Base-by-base conservation (phyloP, 768 basidiomycete species). In the Rhizopogon roseolus region DNA sequence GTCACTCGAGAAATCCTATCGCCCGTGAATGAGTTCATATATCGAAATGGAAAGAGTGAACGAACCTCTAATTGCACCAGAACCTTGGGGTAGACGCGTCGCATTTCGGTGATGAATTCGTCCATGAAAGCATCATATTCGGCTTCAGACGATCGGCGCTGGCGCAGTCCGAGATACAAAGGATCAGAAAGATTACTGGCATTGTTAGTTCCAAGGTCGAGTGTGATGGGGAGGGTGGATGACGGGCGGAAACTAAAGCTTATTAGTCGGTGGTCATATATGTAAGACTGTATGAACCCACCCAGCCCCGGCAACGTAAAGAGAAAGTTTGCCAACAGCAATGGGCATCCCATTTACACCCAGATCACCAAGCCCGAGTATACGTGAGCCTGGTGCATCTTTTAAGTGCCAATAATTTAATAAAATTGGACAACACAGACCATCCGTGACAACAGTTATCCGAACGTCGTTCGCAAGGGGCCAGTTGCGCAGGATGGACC, bases 361-460 rank as follows among this genome's bases (percentile, higher is more conserved):
- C 41, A 90, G 81, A 62, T 90, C 89, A 14, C 90, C 94, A 17
- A 97, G 72, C 54, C 94, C 94, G 36, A 97, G 80, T 61, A 96
- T 94, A 44, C 94, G 85, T 16, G 89, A 91, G 36, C 88, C 91
- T 82, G 59, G 22, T 38, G n/a, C 19, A 32, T 13, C 36, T 49
- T 16, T 2, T 50, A 61, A 38, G 57, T 8, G 11, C 19, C 28
- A 5, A 34, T 49, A 22, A 56, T 29, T 10, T 10, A 45, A 37
- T 27, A 10, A 38, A 34, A 36, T 14, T 2, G 8, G 11, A n/a
- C 43, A 11, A 17, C 32, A 65, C 77, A 56, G 60, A 75, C 93
- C 94, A 69, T 96, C 94, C 0, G 94, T 97, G 27, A 97, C 93
- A 39, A 98, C 94, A 49, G 84, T 82, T 58, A 97, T 95, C 34